Base-by-base conservation (phyloP, 2,329 filamentous ascomycete genomes). In the Trichoderma sp. region DNA sequence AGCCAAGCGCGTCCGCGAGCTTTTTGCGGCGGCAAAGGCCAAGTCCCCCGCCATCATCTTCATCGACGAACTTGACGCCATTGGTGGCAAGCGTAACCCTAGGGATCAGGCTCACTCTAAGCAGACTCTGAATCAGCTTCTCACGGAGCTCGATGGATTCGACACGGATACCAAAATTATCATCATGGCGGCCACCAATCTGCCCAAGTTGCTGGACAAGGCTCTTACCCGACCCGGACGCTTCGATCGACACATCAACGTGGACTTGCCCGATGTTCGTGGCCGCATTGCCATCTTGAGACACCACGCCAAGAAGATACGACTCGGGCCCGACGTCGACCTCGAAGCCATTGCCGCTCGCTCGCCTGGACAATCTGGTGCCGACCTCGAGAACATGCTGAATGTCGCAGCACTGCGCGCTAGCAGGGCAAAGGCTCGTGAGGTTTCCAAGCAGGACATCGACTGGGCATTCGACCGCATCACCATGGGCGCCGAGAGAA, bases 401-500 rank as follows among this genome's bases (percentile, higher is more conserved):
- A 99, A 99, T 78, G 92, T 97, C 75, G 95, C 95, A 39, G 95
- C 95, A 24, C 90, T 99, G 50, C 92, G 90, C 73, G 95, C 95
- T n/a, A 96, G 92, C 73, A 92, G 95, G 76, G 85, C 91, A 70
- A 95, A 93, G 78, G 85, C 90, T 45, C 82, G 82, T 66, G 85
- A 89, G 52, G 91, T 99, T 61, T 85, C 85, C 14, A 90, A 92
- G 77, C 78, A 84, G 41, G 93, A 98, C 74, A 89, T 98, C 69
- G 93, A 97, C 71, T 99, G 94, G 93, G 95, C 95, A 65, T 98
- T 96, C 79, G 95, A 99, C 81, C 95, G 95, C 79, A 91, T 99
- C 62, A 90, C 97, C 76, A 97, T 99, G 92, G 95, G 95, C 44
- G 91, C 94, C 2, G 95, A 99, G 80, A 88, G 90, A 74, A 91